Conservation (phyloP, 257 asterid genomes). For the Linderniella brevidens region DNA sequence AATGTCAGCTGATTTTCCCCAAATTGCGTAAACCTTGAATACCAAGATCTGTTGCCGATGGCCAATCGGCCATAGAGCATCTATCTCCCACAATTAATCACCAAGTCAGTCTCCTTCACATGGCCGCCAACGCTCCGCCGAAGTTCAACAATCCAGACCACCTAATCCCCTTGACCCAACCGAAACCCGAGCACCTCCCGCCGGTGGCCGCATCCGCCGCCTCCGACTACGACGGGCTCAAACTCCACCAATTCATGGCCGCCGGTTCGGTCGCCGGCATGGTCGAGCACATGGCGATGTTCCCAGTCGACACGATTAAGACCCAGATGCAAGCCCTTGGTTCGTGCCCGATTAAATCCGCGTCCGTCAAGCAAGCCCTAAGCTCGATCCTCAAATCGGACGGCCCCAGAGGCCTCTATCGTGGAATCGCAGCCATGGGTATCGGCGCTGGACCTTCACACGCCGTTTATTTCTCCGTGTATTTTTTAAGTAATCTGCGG, state of each 20-base stretch:
- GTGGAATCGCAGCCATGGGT: slow-evolving; percentile 96
- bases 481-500: slow-evolving; percentile 74
- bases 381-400: slow-evolving; percentile 50
- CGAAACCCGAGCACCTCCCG: slow-evolving; percentile 32
- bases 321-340: slow-evolving; percentile 93
- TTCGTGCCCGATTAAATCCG: slow-evolving; percentile 68
- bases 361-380: slow-evolving; percentile 41
- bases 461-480: slow-evolving; percentile 83
- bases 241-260: slow-evolving; percentile 79
- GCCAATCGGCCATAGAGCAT: no score
- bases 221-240: slow-evolving; percentile 67
- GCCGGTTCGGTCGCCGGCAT: slow-evolving; percentile 88
- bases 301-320: slow-evolving; percentile 83
- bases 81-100: no score
- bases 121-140: slow-evolving; percentile 68
- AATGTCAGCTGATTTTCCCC: no score
- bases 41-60: no score
- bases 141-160: slow-evolving; percentile 51
- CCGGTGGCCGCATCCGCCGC: slow-evolving; percentile 16
- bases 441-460: slow-evolving; percentile 98
- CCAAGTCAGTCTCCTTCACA: no score
- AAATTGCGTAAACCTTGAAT: no score
- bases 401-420: slow-evolving; percentile 57
- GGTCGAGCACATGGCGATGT: slow-evolving; percentile 97
- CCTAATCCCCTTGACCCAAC: slow-evolving; percentile 28